These are phyloP conservation scores for Phytophthora melonis DNA, from an alignment of 352 stramenopile genomes.

Conservation along the genomic window DNA sequence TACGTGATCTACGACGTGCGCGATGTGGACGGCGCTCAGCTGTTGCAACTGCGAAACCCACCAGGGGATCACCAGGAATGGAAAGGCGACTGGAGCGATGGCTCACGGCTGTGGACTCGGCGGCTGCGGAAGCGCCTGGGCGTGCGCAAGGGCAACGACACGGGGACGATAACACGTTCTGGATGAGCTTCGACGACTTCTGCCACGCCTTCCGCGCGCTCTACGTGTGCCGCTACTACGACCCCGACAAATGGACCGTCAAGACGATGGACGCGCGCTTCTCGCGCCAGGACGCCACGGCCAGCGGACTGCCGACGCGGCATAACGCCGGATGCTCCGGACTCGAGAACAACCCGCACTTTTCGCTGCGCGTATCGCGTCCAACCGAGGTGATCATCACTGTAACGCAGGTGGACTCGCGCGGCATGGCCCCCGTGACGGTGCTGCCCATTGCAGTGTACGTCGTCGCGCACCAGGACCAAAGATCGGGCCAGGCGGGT, in stretches of 20 bases:
- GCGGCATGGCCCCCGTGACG: slow-evolving; percentile 67
- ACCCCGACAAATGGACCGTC: slow-evolving; percentile 84
- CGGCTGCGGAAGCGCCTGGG: slow-evolving; percentile 85
- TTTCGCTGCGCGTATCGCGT: slow-evolving; percentile 69
- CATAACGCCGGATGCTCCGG: slow-evolving; percentile 81
- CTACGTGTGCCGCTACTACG: slow-evolving; percentile 94
- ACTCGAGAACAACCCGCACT: slow-evolving; percentile 93
- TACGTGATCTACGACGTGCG: slow-evolving; percentile 94
- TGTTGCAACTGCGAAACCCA: slow-evolving; percentile 93
- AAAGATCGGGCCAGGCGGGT: slow-evolving; percentile 73
- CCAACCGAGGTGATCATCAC: slow-evolving; percentile 90
- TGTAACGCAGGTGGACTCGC: slow-evolving; percentile 83
- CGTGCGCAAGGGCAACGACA: slow-evolving; percentile 67
- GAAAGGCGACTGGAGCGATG: slow-evolving; percentile 95
- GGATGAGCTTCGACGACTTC: slow-evolving; percentile 97
- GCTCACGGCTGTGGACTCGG: slow-evolving; percentile 91
- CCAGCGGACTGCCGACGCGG: slow-evolving; percentile 82
- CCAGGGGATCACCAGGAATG: slow-evolving; percentile 93
- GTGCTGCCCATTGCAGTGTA: slow-evolving; percentile 80
- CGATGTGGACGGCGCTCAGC: slow-evolving; percentile 83
- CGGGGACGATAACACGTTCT: slow-evolving; percentile 94
- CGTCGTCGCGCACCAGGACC: slow-evolving; percentile 58
- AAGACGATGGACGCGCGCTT: slow-evolving; percentile 62
- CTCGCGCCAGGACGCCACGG: slow-evolving; percentile 60
- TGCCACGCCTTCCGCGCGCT: slow-evolving; percentile 91